These are phyloP conservation scores for Podaxis sp. DNA, from an alignment of 768 basidiomycete genomes.

Conservation along the genomic window DNA sequence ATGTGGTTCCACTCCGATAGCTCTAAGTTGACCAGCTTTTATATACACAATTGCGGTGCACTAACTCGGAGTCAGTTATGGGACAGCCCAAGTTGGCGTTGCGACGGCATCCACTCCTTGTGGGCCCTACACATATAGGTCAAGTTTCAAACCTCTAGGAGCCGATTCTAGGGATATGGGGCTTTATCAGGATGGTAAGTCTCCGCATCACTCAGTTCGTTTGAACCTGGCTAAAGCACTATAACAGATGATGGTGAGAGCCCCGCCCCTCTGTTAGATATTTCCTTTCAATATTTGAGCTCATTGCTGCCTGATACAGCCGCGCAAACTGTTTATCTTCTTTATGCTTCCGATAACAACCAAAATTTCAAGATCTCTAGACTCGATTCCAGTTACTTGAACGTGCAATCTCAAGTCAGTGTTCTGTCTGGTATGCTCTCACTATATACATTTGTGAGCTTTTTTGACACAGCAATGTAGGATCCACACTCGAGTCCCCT, in stretches of 20 bases:
- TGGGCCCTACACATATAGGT: constrained; percentile 54
- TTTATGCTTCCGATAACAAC: constrained; percentile 66
- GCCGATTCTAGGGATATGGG: constrained; percentile 59
- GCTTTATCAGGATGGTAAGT: constrained; percentile 49
- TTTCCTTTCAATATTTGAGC: neutral
- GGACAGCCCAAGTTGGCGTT: constrained; percentile 59
- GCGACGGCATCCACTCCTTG: constrained; percentile 56
- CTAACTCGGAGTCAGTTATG: constrained; percentile 37
- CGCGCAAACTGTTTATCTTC: constrained; percentile 48
- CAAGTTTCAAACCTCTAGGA: constrained; percentile 52
- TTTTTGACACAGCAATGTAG: constrained; percentile 23
- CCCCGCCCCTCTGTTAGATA: neutral
- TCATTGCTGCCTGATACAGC: constrained; percentile 19
- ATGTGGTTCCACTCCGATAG: constrained; percentile 72
- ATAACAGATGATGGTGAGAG: constrained; percentile 35
- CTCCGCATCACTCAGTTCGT: neutral
- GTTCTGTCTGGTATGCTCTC: constrained; percentile 35
- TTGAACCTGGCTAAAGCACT: constrained; percentile 3
- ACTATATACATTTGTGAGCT: neutral
- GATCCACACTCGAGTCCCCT: constrained; percentile 55
- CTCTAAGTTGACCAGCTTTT: constrained; percentile 29
- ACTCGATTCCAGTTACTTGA: constrained; percentile 55
- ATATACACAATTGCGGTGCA: neutral
- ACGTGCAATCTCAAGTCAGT: constrained; percentile 43
- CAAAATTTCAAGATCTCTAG: constrained; percentile 64